Evolutionary conservation across 805 yeast genomes (phyloP), one percentile per base, ranked within the genome.

Genomic region (Yueomyces sp.): DNA sequence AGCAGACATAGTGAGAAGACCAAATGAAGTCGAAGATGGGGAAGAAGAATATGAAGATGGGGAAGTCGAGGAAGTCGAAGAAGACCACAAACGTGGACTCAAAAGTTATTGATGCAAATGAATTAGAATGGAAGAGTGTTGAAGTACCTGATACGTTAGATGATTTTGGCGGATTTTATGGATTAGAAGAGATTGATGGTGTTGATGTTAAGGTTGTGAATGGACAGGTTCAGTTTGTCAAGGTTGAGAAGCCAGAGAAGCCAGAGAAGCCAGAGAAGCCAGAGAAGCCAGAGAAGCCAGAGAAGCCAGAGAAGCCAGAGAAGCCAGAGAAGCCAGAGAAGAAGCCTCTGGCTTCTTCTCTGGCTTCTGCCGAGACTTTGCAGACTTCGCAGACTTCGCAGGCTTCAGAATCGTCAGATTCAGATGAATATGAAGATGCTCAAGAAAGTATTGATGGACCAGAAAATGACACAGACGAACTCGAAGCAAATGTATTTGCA

Each of bases 121-220:
- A 69, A 26, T 63, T 84, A 49, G 65, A 68, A 6, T 90, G 98
- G 98, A 83, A 81, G 50, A 58, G 79, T 3, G 94, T 88, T 5
- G 82, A 79, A 2, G 73, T 88, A 42, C 90, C 94, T 4, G 90
- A 85, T 49, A 79, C 85, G 28, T 63, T 85, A 41, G 95, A 79
- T 47, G 95, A 86, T 60, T 85, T 82, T 56, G 88, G 84, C 50
- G 96, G 96, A 0, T 81, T 88, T 53, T 86, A 79, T 59, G 98
- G 96, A 0, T 66, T 92, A 34, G 98, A 90, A 60, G 97, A 90
- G 59, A 72, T 92, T 42, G 96, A 86, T 45, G 96, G 96, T 39
- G 96, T 90, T 33, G 88, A 74, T 54, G 88, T 90, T 5, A 77
- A 83, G 47, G 70, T 79, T 44, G 74, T 77, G 2, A 68, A 84